phyloP scores from a whole-genome alignment of 768 basidiomycete genomes.

The Boletus patriciae region DNA sequence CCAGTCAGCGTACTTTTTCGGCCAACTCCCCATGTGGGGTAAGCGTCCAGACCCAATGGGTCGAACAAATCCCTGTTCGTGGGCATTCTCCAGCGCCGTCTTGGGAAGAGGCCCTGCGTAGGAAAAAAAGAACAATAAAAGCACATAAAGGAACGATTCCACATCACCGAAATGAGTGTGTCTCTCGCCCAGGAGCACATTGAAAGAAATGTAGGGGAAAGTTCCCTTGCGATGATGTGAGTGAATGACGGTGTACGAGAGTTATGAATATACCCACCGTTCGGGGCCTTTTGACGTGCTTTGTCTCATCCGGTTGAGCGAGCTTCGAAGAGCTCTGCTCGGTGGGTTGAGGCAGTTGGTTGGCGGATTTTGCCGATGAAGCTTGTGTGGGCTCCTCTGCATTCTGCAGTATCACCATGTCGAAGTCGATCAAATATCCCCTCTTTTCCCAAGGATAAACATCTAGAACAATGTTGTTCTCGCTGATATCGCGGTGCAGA shows the following conservation, averaged over 20 bases:
- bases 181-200: constrained; percentile 3
- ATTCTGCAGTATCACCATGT: no score
- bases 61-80: not conserved
- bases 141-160: constrained; percentile 19
- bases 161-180: constrained; percentile 14
- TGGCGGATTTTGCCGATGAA: not conserved
- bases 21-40: constrained; percentile 6
- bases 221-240: not conserved
- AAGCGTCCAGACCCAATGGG: not conserved
- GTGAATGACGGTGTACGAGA: not conserved
- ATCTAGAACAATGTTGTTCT: no score
- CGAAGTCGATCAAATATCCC: no score
- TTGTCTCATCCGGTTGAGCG: not conserved
- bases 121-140: constrained; percentile 16
- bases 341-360: not conserved
- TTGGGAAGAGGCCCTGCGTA: constrained; percentile 3
- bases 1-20: not conserved
- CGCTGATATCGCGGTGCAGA: no score
- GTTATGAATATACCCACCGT: not conserved
- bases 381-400: no score
- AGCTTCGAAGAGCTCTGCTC: not conserved
- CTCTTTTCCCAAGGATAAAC: no score
- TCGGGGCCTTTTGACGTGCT: not conserved
- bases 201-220: constrained; percentile 14
- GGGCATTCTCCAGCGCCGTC: not conserved